Evolutionary conservation across 306 rosid genomes (phyloP), one percentile per base, ranked within the genome.

Genomic region (Cucumis hystrix): DNA sequence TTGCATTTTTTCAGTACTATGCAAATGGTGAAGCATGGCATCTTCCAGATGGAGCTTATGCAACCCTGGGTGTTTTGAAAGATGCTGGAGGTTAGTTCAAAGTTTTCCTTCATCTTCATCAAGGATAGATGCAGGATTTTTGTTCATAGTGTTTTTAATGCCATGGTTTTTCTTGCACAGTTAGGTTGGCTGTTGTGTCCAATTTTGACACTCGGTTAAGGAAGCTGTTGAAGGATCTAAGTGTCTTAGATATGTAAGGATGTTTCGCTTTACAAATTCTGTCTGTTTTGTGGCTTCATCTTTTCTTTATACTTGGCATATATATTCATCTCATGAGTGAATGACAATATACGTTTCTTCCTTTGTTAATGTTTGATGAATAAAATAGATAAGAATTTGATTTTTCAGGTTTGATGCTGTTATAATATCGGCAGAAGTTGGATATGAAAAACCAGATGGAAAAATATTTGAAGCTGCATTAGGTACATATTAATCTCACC

Each of bases 151-250:
- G 2, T 70, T 23, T 47, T 47, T 13, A 25, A 25, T 70, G 33
- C 21, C 25, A 23, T 47, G 76, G 40, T 23, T 70, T 23, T 28
- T 28, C 30, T 28, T 28, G 41, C 65, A 9, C 96, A 94, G 99
- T 92, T 87, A 95, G 90, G 89, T 79, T 92, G 86, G 99, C 93
- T 52, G 93, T 95, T 84, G 97, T 92, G 30, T 95, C 99, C 84
- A 95, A 95, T 81, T 95, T 95, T 10, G 99, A 95, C 81, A 83
- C 84, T 59, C 91, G 99, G 80, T 84, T 95, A 77, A 86, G 97
- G 96, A 95, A 92, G 87, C 86, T 95, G 71, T 83, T 92, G 87
- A 88, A 82, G 90, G 97, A 95, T 79, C 93, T 92, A 58, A 84
- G 85, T 59, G 93, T 95, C 74, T 87, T 92, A 81, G 88, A 90